Evolutionary conservation across 371 early-diverging fungal genomes (phyloP).

Genomic region (Apophysomyces trapeziformis): DNA sequence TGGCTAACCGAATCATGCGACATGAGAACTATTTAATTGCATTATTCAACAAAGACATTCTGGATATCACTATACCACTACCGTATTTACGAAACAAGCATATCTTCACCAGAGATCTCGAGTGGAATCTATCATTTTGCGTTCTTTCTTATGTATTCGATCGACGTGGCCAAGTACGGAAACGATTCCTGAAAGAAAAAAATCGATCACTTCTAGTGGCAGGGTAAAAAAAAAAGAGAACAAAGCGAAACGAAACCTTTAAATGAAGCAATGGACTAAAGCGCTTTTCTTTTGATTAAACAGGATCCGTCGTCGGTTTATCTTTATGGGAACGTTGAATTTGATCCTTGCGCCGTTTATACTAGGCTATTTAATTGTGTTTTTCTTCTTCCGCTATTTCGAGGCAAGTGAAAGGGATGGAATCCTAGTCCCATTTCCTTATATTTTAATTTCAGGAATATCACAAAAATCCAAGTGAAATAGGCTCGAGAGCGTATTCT

Average conservation of each 20-base stretch:
- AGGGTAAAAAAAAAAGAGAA: slow-evolving; percentile 40
- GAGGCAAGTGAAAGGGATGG: slow-evolving; percentile 64
- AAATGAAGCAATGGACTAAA: neutral
- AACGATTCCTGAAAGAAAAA: slow-evolving; percentile 73
- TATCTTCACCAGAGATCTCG: slow-evolving; percentile 83
- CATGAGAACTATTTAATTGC: slow-evolving; percentile 97
- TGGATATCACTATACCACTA: slow-evolving; percentile 77
- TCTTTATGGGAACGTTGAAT: slow-evolving; percentile 86
- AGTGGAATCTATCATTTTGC: slow-evolving; percentile 92
- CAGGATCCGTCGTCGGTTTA: slow-evolving; percentile 82
- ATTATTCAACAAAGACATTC: slow-evolving; percentile 88
- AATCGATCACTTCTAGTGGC: slow-evolving; percentile 66
- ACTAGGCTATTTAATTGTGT: slow-evolving; percentile 77
- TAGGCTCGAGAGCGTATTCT: slow-evolving; percentile 85
- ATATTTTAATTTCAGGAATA: slow-evolving; percentile 63
- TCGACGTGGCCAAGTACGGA: slow-evolving; percentile 79
- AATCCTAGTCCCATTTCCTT: too few species aligned
- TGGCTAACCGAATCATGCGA: slow-evolving; percentile 95
- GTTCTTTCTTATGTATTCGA: slow-evolving; percentile 88
- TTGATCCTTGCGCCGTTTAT: slow-evolving; percentile 89
- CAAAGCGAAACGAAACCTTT: neutral
- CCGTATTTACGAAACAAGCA: slow-evolving; percentile 49
- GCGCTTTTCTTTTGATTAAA: neutral
- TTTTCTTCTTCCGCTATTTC: slow-evolving; percentile 92
- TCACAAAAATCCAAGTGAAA: slow-evolving; percentile 84